These are phyloP conservation scores for Hygrophila difformis DNA, from an alignment of 257 asterid genomes.

Conservation along the genomic window DNA sequence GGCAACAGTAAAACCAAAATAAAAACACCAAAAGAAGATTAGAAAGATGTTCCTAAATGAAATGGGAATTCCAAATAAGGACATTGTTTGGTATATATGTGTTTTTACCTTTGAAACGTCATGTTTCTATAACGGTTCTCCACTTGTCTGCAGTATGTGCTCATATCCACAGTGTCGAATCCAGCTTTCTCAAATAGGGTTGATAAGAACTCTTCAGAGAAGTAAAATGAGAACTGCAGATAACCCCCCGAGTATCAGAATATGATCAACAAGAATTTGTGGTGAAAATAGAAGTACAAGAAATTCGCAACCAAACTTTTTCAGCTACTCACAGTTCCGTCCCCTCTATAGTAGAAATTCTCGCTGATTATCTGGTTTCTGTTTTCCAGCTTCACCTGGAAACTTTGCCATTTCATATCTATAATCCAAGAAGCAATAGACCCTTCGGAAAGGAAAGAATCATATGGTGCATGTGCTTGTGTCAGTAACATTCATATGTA, in stretches of 20 bases:
- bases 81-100: too few relatives aligned
- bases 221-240: constrained; percentile 68
- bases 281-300: constrained; percentile 7
- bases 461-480: constrained; percentile 6
- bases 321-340: constrained; percentile 68
- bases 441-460: background rate
- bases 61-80: too few relatives aligned
- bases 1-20: background rate
- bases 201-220: constrained; percentile 50
- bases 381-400: constrained; percentile 66
- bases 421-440: constrained; percentile 10
- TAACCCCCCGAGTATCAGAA: constrained; percentile 14
- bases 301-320: constrained; percentile 9
- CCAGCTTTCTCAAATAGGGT: constrained; percentile 55
- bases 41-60: too few relatives aligned
- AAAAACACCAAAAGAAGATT: constrained; percentile 1
- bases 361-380: constrained; percentile 62
- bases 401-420: constrained; percentile 13
- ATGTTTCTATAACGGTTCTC: constrained; percentile 47
- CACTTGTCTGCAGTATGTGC: constrained; percentile 43
- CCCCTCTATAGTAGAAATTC: constrained; percentile 61
- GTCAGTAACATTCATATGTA: background rate
- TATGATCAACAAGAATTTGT: constrained; percentile 3
- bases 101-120: constrained; percentile 55
- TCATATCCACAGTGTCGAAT: constrained; percentile 37